A percentile compares a stretch with the other conserved stretches of the same genome.
Evolutionary conservation across 805 yeast species (phyloP).

Genomic region (Brettanomyces nanus): DNA sequence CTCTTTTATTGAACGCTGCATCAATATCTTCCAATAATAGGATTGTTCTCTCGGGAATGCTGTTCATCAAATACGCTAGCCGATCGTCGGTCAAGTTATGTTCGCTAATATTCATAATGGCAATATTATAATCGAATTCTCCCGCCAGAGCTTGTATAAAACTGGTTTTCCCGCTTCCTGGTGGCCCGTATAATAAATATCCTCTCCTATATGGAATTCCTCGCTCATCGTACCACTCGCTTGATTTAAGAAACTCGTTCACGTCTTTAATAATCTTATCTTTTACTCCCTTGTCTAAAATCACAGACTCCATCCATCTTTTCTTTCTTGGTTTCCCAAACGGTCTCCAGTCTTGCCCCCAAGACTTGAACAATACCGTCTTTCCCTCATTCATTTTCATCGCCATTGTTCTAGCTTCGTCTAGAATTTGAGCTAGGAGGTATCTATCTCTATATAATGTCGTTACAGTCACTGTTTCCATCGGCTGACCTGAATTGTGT

Average conservation of each 20-base stretch:
- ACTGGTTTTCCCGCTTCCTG: constrained; percentile 95
- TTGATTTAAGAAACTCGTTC: constrained; percentile 66
- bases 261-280: constrained; percentile 65
- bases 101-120: constrained; percentile 86
- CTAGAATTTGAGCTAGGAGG: constrained; percentile 55
- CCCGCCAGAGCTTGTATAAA: constrained; percentile 97
- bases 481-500: constrained; percentile 88
- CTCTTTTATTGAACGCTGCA: constrained; percentile 85
- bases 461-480: constrained; percentile 91
- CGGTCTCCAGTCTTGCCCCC: constrained; percentile 99
- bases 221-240: constrained; percentile 87
- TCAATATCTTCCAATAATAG: constrained; percentile 87
- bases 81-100: constrained; percentile 90
- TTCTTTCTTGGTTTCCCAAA: constrained; percentile 93
- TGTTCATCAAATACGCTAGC: constrained; percentile 91
- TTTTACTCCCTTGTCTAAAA: constrained; percentile 69
- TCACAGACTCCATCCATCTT: constrained; percentile 76
- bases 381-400: constrained; percentile 81
- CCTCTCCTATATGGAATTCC: constrained; percentile 99
- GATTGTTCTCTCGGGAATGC: constrained; percentile 84
- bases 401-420: constrained; percentile 82
- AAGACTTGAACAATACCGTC: constrained; percentile 86
- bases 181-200: constrained; percentile 90
- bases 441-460: constrained; percentile 77
- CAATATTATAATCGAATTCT: constrained; percentile 89